Percentiles rank a stretch among this genome's conserved stretches.
Conservation (phyloP, 108 stramenopile genomes). For the Skeletonema tropicum region DNA sequence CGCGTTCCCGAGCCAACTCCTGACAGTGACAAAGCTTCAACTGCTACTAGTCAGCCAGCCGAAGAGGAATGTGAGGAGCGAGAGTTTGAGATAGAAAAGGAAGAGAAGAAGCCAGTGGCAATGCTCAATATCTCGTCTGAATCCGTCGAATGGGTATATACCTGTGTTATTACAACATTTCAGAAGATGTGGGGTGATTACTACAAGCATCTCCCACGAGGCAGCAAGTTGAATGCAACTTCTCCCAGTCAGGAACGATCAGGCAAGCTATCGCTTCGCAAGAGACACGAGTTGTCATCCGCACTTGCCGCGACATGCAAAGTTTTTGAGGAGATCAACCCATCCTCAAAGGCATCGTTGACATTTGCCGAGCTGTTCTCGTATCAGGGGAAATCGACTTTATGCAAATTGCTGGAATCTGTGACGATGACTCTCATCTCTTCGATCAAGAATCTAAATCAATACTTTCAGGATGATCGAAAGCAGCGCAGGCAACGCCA, state of each 20-base stretch:
- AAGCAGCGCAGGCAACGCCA: neutral
- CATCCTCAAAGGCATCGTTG: neutral
- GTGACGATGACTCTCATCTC: constrained; percentile 15
- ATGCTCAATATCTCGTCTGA: constrained; percentile 16
- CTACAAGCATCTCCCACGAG: constrained; percentile 16
- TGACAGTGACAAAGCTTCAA: neutral
- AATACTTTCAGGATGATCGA: constrained; percentile 8
- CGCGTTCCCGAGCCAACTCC: neutral
- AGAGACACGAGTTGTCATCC: constrained; percentile 5
- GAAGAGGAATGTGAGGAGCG: neutral
- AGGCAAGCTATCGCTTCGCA: constrained; percentile 3
- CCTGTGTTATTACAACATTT: constrained; percentile 15
- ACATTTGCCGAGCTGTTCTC: constrained; percentile 21
- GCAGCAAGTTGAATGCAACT: neutral
- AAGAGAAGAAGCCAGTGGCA: neutral
- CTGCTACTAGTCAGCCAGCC: neutral
- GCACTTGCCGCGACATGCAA: constrained; percentile 13
- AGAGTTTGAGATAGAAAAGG: neutral
- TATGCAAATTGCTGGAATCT: constrained; percentile 33
- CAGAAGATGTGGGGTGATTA: constrained; percentile 31
- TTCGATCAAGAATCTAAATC: constrained; percentile 23
- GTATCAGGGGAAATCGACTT: constrained; percentile 19
- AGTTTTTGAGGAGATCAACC: constrained; percentile 12
- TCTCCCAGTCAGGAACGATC: neutral
- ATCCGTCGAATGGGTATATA: constrained; percentile 14